phyloP scores from a whole-genome alignment of 1,284 basidiomycete genomes.

The Ustilago bromivora region DNA sequence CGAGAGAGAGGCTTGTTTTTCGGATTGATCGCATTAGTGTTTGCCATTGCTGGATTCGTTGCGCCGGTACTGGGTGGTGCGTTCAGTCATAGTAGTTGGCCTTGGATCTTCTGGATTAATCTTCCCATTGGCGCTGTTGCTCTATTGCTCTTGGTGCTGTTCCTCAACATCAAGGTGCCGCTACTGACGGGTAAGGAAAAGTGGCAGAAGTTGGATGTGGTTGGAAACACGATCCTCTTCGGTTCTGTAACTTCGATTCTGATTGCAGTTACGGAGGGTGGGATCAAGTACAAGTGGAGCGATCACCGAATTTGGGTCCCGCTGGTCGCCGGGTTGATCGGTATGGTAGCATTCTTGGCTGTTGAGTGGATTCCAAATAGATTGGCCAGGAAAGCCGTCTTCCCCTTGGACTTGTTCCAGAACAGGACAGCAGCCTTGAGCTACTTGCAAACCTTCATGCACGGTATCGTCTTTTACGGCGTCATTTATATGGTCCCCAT shows the following conservation, averaged over 20 bases:
- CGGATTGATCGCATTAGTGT: conserved; percentile 68
- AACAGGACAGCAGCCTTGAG: conserved; percentile 63
- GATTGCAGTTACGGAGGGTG: conserved; percentile 70
- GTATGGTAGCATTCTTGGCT: conserved; percentile 63
- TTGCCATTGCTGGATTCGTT: conserved; percentile 54
- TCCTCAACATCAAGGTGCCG: conserved; percentile 65
- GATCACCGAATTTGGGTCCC: conserved; percentile 63
- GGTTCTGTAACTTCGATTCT: conserved; percentile 60
- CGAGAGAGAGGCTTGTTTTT: conserved; percentile 71
- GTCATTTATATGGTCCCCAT: conserved; percentile 60
- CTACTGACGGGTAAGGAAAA: conserved; percentile 65
- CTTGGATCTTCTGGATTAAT: conserved; percentile 71
- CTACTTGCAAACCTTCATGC: conserved; percentile 68
- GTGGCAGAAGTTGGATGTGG: conserved; percentile 69
- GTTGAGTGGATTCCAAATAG: conserved; percentile 53
- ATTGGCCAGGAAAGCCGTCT: conserved; percentile 54
- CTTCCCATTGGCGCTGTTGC: conserved; percentile 34
- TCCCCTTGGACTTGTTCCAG: conserved; percentile 64
- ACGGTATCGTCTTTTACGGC: conserved; percentile 62
- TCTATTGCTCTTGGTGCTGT: conserved; percentile 36
- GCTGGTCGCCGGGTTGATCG: conserved; percentile 63
- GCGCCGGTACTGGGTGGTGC: conserved; percentile 71
- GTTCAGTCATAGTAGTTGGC: conserved; percentile 69
- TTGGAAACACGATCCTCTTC: conserved; percentile 67
- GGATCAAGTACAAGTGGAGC: conserved; percentile 67